Evolutionary conservation across 1,139 yeast species (phyloP).

Genomic region (Saccharomyces hybrid): DNA sequence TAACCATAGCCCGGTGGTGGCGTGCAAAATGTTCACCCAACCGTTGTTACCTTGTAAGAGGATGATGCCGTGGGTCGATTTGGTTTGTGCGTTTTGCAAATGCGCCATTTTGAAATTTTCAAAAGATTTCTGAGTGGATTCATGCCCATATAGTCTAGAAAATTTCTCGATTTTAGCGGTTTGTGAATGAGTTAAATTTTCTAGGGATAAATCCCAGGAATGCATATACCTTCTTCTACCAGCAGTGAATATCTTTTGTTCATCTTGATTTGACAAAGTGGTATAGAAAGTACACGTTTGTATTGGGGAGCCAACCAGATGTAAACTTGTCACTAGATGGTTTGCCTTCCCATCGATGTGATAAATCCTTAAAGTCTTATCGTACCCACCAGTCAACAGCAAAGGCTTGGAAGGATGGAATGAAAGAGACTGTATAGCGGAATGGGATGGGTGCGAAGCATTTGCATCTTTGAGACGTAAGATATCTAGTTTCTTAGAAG

Average conservation of each 20-base stretch:
- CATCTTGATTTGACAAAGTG: constrained; percentile 13
- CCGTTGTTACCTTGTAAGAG: constrained; percentile 82
- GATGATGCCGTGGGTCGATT: constrained; percentile 55
- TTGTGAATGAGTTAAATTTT: constrained; percentile 36
- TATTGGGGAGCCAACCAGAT: constrained; percentile 71
- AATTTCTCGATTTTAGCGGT: constrained; percentile 60
- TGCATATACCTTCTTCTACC: constrained; percentile 91
- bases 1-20: constrained; percentile 78
- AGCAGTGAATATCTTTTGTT: constrained; percentile 63
- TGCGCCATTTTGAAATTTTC: constrained; percentile 69
- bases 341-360: constrained; percentile 89
- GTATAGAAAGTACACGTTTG: constrained; percentile 47
- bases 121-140: constrained; percentile 74
- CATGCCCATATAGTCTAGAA: constrained; percentile 87
- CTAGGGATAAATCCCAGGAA: constrained; percentile 68
- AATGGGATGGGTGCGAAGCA: constrained; percentile 52
- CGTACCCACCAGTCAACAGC: constrained; percentile 85
- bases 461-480: constrained; percentile 82
- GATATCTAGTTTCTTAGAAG: constrained; percentile 66
- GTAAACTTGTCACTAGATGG: constrained; percentile 72
- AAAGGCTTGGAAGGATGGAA: constrained; percentile 85
- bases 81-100: constrained; percentile 16
- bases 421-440: constrained; percentile 74
- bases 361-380: constrained; percentile 74
- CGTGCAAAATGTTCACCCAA: constrained; percentile 77